Conservation (phyloP, 176 grass and related monocot species). For the Olyra latifolia region DNA sequence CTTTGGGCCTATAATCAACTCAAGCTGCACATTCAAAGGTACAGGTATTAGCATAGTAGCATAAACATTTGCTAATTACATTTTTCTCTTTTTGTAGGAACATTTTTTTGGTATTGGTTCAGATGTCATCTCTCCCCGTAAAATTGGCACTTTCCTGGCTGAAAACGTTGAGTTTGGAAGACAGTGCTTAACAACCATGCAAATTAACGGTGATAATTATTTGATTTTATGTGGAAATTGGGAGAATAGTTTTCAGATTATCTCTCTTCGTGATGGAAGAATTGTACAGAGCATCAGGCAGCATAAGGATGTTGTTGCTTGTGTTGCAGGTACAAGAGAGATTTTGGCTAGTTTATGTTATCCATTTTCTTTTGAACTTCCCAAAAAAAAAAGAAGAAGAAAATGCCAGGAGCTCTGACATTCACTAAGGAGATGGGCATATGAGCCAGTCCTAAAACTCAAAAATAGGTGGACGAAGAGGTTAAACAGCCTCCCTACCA, state of each 20-base stretch:
- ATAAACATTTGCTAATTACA: too few species aligned
- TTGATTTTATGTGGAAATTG: slow-evolving; percentile 94
- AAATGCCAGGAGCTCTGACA: too few species aligned
- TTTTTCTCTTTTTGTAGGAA: slow-evolving; percentile 61
- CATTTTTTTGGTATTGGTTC: slow-evolving; percentile 96
- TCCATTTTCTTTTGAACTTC: too few species aligned
- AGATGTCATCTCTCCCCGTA: slow-evolving; percentile 82
- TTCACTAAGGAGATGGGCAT: too few species aligned
- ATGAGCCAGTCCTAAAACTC: too few species aligned
- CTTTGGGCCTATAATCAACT: too few species aligned
- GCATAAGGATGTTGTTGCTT: slow-evolving; percentile 97
- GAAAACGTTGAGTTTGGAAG: slow-evolving; percentile 94
- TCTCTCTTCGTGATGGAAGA: slow-evolving; percentile 87
- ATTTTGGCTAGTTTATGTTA: too few species aligned
- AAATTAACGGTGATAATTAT: slow-evolving; percentile 85
- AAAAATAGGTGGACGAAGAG: too few species aligned
- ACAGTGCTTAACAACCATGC: slow-evolving; percentile 73
- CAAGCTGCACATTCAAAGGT: too few species aligned
- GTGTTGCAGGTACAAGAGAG: slow-evolving; percentile 98
- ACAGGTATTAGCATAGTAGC: too few species aligned
- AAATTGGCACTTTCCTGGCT: slow-evolving; percentile 75
- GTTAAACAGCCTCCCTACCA: too few species aligned
- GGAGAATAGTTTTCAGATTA: slow-evolving; percentile 98
- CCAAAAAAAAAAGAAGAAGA: too few species aligned
- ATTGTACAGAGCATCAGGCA: slow-evolving; percentile 95